Percentiles rank a stretch among this genome's conserved stretches.
phyloP scores from a whole-genome alignment of 257 asterid genomes.

The Solanum stenotomum region DNA sequence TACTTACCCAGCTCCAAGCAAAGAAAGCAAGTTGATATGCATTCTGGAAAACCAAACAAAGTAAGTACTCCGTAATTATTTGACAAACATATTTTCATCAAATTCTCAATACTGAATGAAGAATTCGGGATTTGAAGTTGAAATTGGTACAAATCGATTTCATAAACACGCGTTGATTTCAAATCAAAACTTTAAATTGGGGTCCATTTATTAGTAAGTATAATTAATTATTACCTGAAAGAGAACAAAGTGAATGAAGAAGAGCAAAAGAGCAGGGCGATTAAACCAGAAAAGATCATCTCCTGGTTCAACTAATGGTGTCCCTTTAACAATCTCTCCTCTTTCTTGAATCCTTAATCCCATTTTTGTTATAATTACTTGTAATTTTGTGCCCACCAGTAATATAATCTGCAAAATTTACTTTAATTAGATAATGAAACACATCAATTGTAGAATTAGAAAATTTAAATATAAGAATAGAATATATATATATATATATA shows the following conservation, averaged over 20 bases:
- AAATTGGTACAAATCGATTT: background rate
- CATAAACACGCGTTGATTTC: background rate
- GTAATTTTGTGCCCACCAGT: background rate
- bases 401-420: background rate
- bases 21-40: conserved; percentile 8
- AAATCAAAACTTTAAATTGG: background rate
- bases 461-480: background rate
- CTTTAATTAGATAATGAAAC: background rate
- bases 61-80: background rate
- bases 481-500: background rate
- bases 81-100: background rate
- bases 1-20: conserved; percentile 1
- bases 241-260: conserved; percentile 1
- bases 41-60: background rate
- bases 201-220: background rate
- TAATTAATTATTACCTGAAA: background rate
- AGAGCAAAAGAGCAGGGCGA: background rate
- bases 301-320: conserved; percentile 4
- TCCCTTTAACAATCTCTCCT: conserved; percentile 4
- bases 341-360: conserved; percentile 1
- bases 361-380: background rate
- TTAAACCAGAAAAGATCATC: conserved; percentile 10
- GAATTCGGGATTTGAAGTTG: background rate
- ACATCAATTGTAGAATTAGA: background rate
- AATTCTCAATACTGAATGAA: background rate